Evolutionary conservation across 2,329 filamentous ascomycete genomes (phyloP).

Genomic region (Pseudogymnoascus sp.): DNA sequence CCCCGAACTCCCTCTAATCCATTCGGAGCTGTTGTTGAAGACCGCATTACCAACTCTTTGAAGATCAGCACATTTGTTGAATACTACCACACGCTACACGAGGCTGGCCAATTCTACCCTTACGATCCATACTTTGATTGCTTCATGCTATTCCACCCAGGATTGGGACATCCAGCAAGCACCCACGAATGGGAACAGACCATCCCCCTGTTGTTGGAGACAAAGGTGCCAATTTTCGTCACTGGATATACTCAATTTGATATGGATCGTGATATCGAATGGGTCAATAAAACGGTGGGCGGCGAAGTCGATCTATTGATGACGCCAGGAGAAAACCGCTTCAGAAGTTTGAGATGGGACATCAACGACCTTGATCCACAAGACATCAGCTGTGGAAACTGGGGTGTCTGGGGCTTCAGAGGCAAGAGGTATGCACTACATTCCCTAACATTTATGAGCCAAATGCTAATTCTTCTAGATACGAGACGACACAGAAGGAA

Average conservation of each 20-base stretch:
- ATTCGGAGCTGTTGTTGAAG: constrained; percentile 89
- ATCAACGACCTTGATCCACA: constrained; percentile 91
- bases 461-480: constrained; percentile 19
- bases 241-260: constrained; percentile 96
- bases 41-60: constrained; percentile 77
- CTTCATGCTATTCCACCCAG: constrained; percentile 94
- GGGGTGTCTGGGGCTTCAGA: constrained; percentile 94
- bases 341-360: constrained; percentile 93
- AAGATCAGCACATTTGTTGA: constrained; percentile 98
- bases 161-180: constrained; percentile 86
- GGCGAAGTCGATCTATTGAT: constrained; percentile 90
- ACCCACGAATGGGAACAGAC: constrained; percentile 93
- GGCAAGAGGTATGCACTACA: constrained; percentile 70
- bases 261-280: constrained; percentile 85
- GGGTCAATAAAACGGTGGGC: constrained; percentile 75
- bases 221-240: constrained; percentile 87
- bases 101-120: constrained; percentile 81
- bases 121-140: constrained; percentile 98
- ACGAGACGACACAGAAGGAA: constrained; percentile 29
- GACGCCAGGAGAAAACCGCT: constrained; percentile 87
- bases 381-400: constrained; percentile 92
- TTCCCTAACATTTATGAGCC: constrained; percentile 13
- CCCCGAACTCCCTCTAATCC: constrained; percentile 78
- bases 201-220: constrained; percentile 81
- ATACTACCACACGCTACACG: constrained; percentile 94